Percentiles rank a stretch among this genome's conserved stretches.
phyloP scores from a whole-genome alignment of 2,329 filamentous ascomycete species.

The Fusarium metavorans region DNA sequence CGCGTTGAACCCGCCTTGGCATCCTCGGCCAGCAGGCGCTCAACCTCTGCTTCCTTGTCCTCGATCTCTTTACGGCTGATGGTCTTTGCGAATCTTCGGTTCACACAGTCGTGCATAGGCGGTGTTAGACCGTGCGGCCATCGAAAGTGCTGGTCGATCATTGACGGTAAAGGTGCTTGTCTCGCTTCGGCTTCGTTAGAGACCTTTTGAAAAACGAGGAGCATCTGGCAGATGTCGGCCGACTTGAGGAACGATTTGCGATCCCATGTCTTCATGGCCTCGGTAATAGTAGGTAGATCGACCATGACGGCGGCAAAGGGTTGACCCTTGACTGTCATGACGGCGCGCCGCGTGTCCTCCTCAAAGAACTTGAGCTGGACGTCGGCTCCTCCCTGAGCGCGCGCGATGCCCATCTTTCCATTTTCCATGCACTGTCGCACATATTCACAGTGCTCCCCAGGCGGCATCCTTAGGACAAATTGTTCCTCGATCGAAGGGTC shows the following conservation, averaged over 20 bases:
- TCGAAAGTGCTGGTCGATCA: slow-evolving; percentile 76
- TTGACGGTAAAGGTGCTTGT: slow-evolving; percentile 75
- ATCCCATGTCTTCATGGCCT: slow-evolving; percentile 95
- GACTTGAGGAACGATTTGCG: slow-evolving; percentile 89
- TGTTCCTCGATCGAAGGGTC: slow-evolving; percentile 93
- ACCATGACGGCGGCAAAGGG: slow-evolving; percentile 84
- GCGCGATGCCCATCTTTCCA: slow-evolving; percentile 77
- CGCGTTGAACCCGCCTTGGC: slow-evolving; percentile 68
- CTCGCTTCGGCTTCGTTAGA: slow-evolving; percentile 74
- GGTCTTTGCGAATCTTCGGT: slow-evolving; percentile 85
- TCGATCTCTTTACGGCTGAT: slow-evolving; percentile 87
- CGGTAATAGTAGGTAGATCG: slow-evolving; percentile 87
- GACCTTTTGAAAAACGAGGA: slow-evolving; percentile 80
- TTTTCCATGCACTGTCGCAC: slow-evolving; percentile 81
- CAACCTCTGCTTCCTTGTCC: slow-evolving; percentile 84
- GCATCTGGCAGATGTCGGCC: slow-evolving; percentile 89
- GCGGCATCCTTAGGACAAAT: slow-evolving; percentile 88
- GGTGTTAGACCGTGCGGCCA: slow-evolving; percentile 91
- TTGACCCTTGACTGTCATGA: slow-evolving; percentile 76
- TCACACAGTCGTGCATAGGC: slow-evolving; percentile 86
- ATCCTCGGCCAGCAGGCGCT: slow-evolving; percentile 79
- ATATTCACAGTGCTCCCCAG: slow-evolving; percentile 88
- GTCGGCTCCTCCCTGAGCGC: slow-evolving; percentile 77
- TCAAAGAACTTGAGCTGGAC: slow-evolving; percentile 85
- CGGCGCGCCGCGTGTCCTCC: slow-evolving; percentile 77